These are phyloP conservation scores for Lasiodiplodia hormozganensis DNA, from an alignment of 2,329 filamentous ascomycete genomes.

Conservation along the genomic window DNA sequence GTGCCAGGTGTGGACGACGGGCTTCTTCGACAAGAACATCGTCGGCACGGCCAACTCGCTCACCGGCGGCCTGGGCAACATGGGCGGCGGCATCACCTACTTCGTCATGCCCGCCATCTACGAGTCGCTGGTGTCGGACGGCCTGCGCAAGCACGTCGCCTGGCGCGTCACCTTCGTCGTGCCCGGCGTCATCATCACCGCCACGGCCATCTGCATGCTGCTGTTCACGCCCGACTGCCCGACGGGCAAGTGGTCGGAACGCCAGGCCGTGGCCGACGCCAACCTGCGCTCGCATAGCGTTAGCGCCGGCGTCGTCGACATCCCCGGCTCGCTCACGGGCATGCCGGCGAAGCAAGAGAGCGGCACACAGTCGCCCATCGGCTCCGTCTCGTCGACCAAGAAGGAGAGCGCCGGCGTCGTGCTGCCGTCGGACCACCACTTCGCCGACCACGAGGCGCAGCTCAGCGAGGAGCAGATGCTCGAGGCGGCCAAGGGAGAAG, in stretches of 20 bases:
- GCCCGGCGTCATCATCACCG: conserved; percentile 77
- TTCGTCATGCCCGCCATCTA: conserved; percentile 93
- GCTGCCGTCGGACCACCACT: conserved; percentile 35
- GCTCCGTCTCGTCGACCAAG: conserved; percentile 47
- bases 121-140: conserved; percentile 71
- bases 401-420: conserved; percentile 38
- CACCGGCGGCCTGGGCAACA: conserved; percentile 84
- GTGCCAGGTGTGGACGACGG: conserved; percentile 91
- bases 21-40: conserved; percentile 91
- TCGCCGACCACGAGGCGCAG: conserved; percentile 53
- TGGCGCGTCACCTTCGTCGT: conserved; percentile 89
- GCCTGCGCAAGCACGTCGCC: conserved; percentile 70
- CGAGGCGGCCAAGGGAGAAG: conserved; percentile 65
- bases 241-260: conserved; percentile 79
- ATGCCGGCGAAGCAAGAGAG: conserved; percentile 52
- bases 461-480: conserved; percentile 61
- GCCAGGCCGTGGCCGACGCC: conserved; percentile 64
- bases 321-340: conserved; percentile 51
- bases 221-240: conserved; percentile 82
- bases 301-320: conserved; percentile 53
- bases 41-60: conserved; percentile 88
- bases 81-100: conserved; percentile 89
- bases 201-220: conserved; percentile 71
- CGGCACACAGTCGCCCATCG: conserved; percentile 35
- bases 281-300: conserved; percentile 55